These are phyloP conservation scores for Linum tenue DNA, from an alignment of 345 rosid genomes.

Conservation along the genomic window DNA sequence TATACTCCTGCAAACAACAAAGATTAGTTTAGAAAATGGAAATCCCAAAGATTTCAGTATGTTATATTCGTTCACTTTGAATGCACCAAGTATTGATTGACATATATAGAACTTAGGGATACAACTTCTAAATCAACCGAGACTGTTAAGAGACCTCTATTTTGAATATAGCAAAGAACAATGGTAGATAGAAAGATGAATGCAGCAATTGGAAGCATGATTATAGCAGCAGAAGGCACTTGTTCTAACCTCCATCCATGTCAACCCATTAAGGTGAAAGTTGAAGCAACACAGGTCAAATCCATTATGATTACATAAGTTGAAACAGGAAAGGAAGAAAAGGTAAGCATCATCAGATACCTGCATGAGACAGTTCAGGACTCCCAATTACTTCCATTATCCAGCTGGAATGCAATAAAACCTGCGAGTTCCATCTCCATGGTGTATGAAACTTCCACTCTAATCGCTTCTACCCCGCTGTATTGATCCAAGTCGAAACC, in stretches of 20 bases:
- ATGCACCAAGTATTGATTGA: no score
- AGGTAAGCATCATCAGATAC: neutral
- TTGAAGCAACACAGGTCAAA: neutral
- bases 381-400: slow-evolving; percentile 1
- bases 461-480: slow-evolving; percentile 13
- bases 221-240: slow-evolving; percentile 13
- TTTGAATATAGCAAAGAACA: slow-evolving; percentile 4
- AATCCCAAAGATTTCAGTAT: no score
- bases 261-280: slow-evolving; percentile 14
- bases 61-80: no score
- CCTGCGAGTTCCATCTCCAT: neutral
- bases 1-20: no score
- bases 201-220: slow-evolving; percentile 15
- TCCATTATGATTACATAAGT: neutral
- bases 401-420: neutral
- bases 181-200: slow-evolving; percentile 12
- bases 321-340: neutral
- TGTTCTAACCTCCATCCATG: slow-evolving; percentile 8
- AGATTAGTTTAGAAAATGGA: no score
- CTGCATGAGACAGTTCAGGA: neutral
- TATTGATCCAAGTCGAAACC: slow-evolving; percentile 18
- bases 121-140: no score
- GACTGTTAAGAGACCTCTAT: slow-evolving; percentile 2
- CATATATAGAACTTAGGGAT: no score
- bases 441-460: slow-evolving; percentile 15